phyloP scores from a whole-genome alignment of 2,329 filamentous ascomycete species.

The Diplocarpon mali region DNA sequence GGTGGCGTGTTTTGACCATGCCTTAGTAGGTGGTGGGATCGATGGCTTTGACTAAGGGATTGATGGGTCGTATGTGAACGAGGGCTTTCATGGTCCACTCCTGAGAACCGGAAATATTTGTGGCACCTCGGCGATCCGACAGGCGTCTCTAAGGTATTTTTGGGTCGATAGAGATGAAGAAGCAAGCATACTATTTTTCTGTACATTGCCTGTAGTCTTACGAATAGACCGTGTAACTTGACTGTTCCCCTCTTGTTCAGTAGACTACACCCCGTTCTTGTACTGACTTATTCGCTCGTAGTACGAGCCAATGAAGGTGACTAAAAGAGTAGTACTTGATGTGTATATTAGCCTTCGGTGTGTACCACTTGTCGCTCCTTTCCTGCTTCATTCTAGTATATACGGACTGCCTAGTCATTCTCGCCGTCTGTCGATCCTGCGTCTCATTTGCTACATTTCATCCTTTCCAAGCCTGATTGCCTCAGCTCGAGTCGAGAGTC shows the following conservation, averaged over 20 bases:
- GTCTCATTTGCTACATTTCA: too few relatives aligned
- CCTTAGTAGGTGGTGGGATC: background rate
- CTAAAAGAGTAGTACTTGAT: background rate
- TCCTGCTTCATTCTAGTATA: too few relatives aligned
- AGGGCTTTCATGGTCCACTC: background rate
- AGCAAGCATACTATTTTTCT: slow-evolving; percentile 15
- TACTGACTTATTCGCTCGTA: background rate
- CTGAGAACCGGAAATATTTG: background rate
- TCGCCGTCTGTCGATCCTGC: too few relatives aligned
- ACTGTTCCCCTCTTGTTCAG: background rate
- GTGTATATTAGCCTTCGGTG: too few relatives aligned
- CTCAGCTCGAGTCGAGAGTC: too few relatives aligned
- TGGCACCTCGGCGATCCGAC: slow-evolving; percentile 12
- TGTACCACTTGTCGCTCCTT: too few relatives aligned
- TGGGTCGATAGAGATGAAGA: background rate
- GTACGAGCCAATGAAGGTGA: background rate
- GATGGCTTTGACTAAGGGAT: background rate
- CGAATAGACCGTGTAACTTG: slow-evolving; percentile 22
- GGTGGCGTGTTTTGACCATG: slow-evolving; percentile 20
- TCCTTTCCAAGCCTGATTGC: too few relatives aligned
- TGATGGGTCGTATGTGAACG: slow-evolving; percentile 2
- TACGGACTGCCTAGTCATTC: too few relatives aligned
- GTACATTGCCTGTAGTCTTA: slow-evolving; percentile 24
- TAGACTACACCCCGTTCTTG: background rate
- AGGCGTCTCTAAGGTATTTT: background rate